phyloP scores from a whole-genome alignment of 192 early-diverging fungal species.

The Phycomyces nitens region DNA sequence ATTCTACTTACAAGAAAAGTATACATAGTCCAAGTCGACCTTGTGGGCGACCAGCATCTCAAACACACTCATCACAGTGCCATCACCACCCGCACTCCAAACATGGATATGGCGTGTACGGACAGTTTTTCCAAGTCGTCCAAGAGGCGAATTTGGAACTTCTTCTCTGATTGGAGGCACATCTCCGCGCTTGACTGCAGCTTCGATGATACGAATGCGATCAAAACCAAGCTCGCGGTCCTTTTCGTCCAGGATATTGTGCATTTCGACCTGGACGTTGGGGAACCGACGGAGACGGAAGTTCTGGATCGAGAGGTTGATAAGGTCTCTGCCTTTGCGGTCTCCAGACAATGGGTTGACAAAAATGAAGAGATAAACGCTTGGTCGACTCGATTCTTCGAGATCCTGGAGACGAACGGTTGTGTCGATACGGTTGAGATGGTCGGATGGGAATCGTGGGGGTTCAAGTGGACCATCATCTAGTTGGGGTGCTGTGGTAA shows the following conservation, averaged over 20 bases:
- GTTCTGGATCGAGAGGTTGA: constrained; percentile 57
- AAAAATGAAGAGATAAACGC: constrained; percentile 67
- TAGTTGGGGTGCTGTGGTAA: no score
- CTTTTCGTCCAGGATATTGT: constrained; percentile 59
- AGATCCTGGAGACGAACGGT: constrained; percentile 21
- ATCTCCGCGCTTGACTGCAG: constrained; percentile 12
- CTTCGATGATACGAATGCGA: constrained; percentile 40
- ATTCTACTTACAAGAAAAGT: constrained; percentile 52
- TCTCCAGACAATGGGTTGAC: constrained; percentile 70
- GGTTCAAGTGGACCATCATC: neutral
- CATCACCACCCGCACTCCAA: constrained; percentile 76
- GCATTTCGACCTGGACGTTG: constrained; percentile 68
- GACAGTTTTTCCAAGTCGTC: constrained; percentile 37
- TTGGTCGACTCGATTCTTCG: constrained; percentile 35
- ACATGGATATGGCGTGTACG: constrained; percentile 55
- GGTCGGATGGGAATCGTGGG: neutral
- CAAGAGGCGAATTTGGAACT: neutral
- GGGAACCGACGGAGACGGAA: constrained; percentile 63
- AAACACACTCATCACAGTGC: constrained; percentile 68
- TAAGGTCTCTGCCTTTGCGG: constrained; percentile 61
- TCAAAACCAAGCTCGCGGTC: constrained; percentile 54
- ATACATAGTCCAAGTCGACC: constrained; percentile 60
- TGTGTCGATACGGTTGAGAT: constrained; percentile 11
- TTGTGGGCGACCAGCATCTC: constrained; percentile 58
- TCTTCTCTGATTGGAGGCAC: constrained; percentile 3